phyloP scores from a whole-genome alignment of 23 red algal species.

The Gracilaria gracilis region DNA sequence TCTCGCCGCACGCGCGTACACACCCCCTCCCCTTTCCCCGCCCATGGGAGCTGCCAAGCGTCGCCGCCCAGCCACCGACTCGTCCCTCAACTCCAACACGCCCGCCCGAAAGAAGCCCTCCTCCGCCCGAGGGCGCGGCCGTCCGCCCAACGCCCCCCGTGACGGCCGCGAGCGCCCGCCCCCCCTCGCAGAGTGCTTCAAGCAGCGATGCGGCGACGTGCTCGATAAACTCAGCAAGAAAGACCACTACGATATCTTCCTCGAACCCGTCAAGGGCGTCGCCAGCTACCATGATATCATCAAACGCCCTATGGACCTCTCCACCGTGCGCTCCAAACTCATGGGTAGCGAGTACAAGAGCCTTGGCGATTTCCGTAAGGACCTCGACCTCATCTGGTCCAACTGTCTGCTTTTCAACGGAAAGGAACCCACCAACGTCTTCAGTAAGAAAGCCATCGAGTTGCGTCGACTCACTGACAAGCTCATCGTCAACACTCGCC shows the following conservation, averaged over 20 bases:
- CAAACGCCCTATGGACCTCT: conserved; percentile 81
- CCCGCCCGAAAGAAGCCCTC: conserved; percentile 58
- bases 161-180: conserved; percentile 71
- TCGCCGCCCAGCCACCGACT: conserved; percentile 66
- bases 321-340: conserved; percentile 80
- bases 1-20: not conserved
- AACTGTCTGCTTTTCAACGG: conserved; percentile 88
- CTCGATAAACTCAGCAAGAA: conserved; percentile 78
- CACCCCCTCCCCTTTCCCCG: not conserved
- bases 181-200: conserved; percentile 59
- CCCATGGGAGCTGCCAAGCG: conserved; percentile 70
- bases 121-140: conserved; percentile 55
- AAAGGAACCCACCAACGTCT: conserved; percentile 74
- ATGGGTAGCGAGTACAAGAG: conserved; percentile 54
- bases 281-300: conserved; percentile 73
- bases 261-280: conserved; percentile 76
- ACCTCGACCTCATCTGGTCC: conserved; percentile 84
- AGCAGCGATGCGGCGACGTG: conserved; percentile 53
- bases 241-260: conserved; percentile 74
- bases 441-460: conserved; percentile 75
- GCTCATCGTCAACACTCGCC: conserved; percentile 67
- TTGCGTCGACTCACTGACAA: conserved; percentile 78
- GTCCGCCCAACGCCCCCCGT: conserved; percentile 63
- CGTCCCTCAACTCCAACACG: conserved; percentile 59
- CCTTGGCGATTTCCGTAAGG: conserved; percentile 73